These are phyloP conservation scores for Gynostemma pentaphyllum DNA, from an alignment of 306 rosid genomes.

Conservation along the genomic window DNA sequence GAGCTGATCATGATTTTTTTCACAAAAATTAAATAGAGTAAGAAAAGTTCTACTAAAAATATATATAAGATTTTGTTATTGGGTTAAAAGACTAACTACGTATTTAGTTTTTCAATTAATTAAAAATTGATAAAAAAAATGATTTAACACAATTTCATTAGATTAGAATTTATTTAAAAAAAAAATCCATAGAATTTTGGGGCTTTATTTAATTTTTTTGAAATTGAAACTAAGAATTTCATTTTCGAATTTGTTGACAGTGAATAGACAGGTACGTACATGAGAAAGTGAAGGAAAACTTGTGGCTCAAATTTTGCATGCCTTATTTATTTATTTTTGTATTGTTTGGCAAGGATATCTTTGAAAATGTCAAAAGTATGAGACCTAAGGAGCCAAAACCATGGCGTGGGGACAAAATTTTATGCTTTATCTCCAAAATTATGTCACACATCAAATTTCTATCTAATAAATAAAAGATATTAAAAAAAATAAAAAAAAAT, in stretches of 20 bases:
- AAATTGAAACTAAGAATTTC: constrained; percentile 1
- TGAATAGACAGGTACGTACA: not conserved
- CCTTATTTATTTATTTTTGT: not conserved
- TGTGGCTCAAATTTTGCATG: constrained; percentile 8
- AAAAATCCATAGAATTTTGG: not conserved
- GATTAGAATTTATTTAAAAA: no score
- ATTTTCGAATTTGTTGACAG: constrained; percentile 2
- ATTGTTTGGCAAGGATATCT: no score
- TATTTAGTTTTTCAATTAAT: no score
- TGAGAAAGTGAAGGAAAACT: not conserved
- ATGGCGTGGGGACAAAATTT: not conserved
- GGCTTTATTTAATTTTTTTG: not conserved
- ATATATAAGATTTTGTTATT: no score
- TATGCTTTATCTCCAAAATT: not conserved
- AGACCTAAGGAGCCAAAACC: not conserved
- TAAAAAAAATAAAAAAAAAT: not conserved
- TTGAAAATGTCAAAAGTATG: not conserved
- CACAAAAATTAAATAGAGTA: no score
- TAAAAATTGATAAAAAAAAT: no score
- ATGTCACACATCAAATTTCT: not conserved
- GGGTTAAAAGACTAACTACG: no score
- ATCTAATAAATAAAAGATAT: not conserved
- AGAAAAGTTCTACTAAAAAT: no score
- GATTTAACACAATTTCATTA: no score
- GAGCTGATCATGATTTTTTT: no score